Evolutionary conservation across 1,139 yeast species (phyloP).

Genomic region (Diutina ranongensis): DNA sequence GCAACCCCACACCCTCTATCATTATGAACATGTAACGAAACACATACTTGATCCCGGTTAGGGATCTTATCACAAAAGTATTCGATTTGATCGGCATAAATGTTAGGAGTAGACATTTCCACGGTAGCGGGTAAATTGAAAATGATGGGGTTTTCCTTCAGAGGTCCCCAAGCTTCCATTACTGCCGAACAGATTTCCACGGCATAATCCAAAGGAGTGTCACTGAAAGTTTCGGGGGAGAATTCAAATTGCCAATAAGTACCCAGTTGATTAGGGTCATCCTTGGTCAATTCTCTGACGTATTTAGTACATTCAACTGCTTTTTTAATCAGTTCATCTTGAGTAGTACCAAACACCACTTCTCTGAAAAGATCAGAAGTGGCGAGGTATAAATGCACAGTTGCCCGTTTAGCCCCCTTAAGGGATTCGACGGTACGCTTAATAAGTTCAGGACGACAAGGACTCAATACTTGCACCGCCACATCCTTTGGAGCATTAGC

Average conservation of each 20-base stretch:
- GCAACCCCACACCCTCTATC: slow-evolving; percentile 6
- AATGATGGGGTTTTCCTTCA: slow-evolving; percentile 1
- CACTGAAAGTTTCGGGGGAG: slow-evolving; percentile 6
- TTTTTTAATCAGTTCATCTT: not conserved
- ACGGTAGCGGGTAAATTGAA: slow-evolving; percentile 6
- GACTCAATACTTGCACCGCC: not conserved
- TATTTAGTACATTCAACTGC: slow-evolving; percentile 2
- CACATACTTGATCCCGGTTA: slow-evolving; percentile 5
- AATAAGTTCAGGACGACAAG: slow-evolving; percentile 5
- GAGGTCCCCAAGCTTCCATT: slow-evolving; percentile 6
- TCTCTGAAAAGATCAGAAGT: not conserved
- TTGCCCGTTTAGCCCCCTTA: slow-evolving; percentile 3
- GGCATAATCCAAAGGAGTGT: slow-evolving; percentile 1
- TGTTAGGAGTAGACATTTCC: slow-evolving; percentile 6
- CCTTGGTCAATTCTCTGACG: not conserved
- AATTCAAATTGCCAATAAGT: slow-evolving; percentile 4
- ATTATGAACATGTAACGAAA: slow-evolving; percentile 5
- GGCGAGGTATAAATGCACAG: slow-evolving; percentile 5
- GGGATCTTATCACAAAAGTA: slow-evolving; percentile 3
- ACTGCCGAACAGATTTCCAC: slow-evolving; percentile 6
- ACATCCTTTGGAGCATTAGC: slow-evolving; percentile 4
- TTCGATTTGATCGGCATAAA: slow-evolving; percentile 6
- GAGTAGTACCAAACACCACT: slow-evolving; percentile 1
- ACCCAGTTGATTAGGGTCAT: not conserved
- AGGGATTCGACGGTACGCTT: slow-evolving; percentile 4